These are phyloP conservation scores for Chernovozyma sophiae-reginae DNA, from an alignment of 1,139 yeast genomes.

Conservation along the genomic window DNA sequence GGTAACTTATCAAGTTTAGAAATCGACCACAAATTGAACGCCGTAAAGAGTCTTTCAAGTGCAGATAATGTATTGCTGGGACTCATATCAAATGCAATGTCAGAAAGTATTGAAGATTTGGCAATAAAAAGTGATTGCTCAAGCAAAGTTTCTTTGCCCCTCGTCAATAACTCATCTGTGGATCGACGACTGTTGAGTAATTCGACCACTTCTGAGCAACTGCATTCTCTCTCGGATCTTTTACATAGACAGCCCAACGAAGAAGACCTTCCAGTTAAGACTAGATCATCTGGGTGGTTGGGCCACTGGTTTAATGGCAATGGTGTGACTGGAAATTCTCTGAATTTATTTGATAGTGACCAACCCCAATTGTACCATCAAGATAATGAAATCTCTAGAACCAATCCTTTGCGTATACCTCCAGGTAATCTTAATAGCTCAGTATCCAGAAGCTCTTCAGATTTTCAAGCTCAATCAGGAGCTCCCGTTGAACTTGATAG, in stretches of 20 bases:
- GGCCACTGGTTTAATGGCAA: constrained; percentile 17
- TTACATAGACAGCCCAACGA: not conserved
- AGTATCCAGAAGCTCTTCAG: not conserved
- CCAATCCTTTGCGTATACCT: not conserved
- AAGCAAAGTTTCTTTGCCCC: not conserved
- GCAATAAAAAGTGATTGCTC: not conserved
- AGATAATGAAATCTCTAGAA: not conserved
- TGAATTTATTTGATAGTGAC: not conserved
- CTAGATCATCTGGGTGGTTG: constrained; percentile 13
- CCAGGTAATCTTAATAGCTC: not conserved
- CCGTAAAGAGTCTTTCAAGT: constrained; percentile 13
- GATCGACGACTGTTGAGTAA: not conserved
- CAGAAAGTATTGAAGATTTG: not conserved
- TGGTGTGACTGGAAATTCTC: not conserved
- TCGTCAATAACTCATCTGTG: not conserved
- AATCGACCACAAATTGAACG: constrained; percentile 34
- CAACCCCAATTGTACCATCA: not conserved
- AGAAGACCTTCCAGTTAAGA: not conserved
- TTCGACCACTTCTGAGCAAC: not conserved
- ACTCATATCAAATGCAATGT: constrained; percentile 13
- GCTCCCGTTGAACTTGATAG: constrained; percentile 48
- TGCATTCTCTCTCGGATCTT: not conserved
- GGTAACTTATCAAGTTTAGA: constrained; percentile 43
- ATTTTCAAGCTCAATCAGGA: constrained; percentile 5
- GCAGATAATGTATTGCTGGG: constrained; percentile 14